phyloP scores from a whole-genome alignment of 2,329 filamentous ascomycete species.

The Botrytis cinerea region DNA sequence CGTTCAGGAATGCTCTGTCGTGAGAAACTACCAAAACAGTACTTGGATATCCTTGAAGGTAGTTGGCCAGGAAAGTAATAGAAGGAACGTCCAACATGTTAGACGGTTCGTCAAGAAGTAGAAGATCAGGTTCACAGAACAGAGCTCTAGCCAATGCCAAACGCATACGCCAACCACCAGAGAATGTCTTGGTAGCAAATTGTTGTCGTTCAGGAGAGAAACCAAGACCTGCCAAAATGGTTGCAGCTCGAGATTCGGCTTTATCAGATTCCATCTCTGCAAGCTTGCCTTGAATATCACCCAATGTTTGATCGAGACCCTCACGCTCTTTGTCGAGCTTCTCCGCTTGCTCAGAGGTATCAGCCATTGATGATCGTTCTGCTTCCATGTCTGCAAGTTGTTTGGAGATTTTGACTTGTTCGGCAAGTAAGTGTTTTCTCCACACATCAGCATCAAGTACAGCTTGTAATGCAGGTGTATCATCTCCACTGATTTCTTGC shows the following conservation, averaged over 20 bases:
- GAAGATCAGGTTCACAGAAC: constrained; percentile 94
- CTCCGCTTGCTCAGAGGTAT: constrained; percentile 86
- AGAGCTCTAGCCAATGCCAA: constrained; percentile 90
- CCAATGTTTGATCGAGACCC: constrained; percentile 84
- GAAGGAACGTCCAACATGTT: constrained; percentile 99
- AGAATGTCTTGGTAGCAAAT: constrained; percentile 94
- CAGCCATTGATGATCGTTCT: constrained; percentile 77
- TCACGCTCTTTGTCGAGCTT: constrained; percentile 85
- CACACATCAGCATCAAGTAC: constrained; percentile 97
- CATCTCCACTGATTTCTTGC: constrained; percentile 96
- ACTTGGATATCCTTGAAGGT: constrained; percentile 90
- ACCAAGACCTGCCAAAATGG: constrained; percentile 93
- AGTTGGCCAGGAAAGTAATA: constrained; percentile 95
- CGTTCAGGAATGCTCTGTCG: constrained; percentile 98
- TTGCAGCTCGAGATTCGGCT: constrained; percentile 91
- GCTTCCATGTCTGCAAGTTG: constrained; percentile 76
- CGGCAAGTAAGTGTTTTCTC: constrained; percentile 89
- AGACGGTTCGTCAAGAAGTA: constrained; percentile 97
- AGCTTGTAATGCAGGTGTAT: constrained; percentile 91
- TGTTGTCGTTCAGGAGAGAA: constrained; percentile 94
- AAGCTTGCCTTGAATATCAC: constrained; percentile 87
- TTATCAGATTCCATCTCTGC: constrained; percentile 99
- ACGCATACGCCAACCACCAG: constrained; percentile 99
- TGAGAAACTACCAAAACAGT: constrained; percentile 96
- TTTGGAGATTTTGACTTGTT: constrained; percentile 82